Evolutionary conservation across 2,329 filamentous ascomycete genomes (phyloP), one percentile per base, ranked within the genome.

Genomic region (Pseudogymnoascus sp.): DNA sequence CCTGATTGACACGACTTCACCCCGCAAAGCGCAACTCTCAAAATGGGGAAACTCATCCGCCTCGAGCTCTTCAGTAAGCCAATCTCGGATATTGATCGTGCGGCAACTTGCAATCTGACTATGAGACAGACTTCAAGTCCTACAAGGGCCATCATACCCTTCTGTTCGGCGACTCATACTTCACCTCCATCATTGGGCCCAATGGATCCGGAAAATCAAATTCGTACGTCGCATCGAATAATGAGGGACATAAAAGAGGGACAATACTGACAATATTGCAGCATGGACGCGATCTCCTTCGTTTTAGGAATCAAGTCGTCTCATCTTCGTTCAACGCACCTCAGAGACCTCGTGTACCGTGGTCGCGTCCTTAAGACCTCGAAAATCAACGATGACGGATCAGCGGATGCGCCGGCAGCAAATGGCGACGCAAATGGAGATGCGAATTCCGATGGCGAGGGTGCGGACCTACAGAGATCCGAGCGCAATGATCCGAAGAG

Each of bases 191-290:
- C 73, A 97, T 99, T 73, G 95, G 96, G 5, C 95, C 95, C 75
- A 99, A 99, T 93, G 95, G 95, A 80, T 97, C 95, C 37, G 95
- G 95, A 68, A 99, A 99, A 77, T 99, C 95, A 18, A 99, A 99
- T 76, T 96, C 93, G 90, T 93, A 78, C 74, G 40, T 59, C 25
- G 31, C 63, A 67, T 53, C 67, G 40, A 14, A 53, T 43, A 53
- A 18, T 23, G 28, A 8, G 14, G 9, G 37, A 34, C 16, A 38
- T 8, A 16, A 53, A 37, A 56, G 56, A 42, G 28, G 56, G 23
- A 37, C 25, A 65, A 64, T 56, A 67, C 71, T 73, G 61, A 75
- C 65, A 21, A 42, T n/a, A 3, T 11, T 68, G 21, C 72, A 96
- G 91, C 65, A 99, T 99, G 95, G 95, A 99, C 75, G 95, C 95